Conservation (phyloP, 331 rosid genomes). For the Rhamnella rubrinervis region DNA sequence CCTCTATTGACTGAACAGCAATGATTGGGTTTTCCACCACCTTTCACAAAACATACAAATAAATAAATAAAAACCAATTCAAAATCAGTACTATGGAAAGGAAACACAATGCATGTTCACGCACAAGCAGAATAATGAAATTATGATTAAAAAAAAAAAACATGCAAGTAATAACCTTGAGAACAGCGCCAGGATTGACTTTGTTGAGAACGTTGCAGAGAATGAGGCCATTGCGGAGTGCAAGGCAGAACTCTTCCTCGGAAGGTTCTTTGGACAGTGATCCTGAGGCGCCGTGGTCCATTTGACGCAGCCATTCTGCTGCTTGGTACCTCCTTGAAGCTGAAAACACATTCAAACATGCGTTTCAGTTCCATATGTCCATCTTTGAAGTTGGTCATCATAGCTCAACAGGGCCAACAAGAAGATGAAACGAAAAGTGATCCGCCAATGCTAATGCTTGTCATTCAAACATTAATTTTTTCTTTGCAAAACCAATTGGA, state of each 20-base stretch:
- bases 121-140: background rate
- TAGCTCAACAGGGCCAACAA: background rate
- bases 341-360: conserved; percentile 16
- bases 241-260: conserved; percentile 72
- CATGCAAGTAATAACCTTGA: conserved; percentile 40
- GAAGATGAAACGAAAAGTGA: background rate
- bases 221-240: conserved; percentile 89
- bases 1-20: conserved; percentile 71
- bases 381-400: background rate
- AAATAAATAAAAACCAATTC: background rate
- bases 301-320: conserved; percentile 81
- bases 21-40: conserved; percentile 84
- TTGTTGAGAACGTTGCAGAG: conserved; percentile 98
- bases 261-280: conserved; percentile 68
- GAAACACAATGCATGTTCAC: background rate
- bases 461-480: too few species aligned
- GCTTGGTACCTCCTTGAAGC: conserved; percentile 89
- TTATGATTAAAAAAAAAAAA: background rate
- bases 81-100: background rate
- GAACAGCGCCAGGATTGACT: conserved; percentile 92
- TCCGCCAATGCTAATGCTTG: too few species aligned
- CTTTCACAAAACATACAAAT: conserved; percentile 20
- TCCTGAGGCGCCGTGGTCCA: conserved; percentile 71
- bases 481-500: too few species aligned
- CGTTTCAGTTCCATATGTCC: conserved; percentile 7